Base-by-base conservation (phyloP, 2,329 filamentous ascomycete genomes). In the Parafenestella ontariensis region DNA sequence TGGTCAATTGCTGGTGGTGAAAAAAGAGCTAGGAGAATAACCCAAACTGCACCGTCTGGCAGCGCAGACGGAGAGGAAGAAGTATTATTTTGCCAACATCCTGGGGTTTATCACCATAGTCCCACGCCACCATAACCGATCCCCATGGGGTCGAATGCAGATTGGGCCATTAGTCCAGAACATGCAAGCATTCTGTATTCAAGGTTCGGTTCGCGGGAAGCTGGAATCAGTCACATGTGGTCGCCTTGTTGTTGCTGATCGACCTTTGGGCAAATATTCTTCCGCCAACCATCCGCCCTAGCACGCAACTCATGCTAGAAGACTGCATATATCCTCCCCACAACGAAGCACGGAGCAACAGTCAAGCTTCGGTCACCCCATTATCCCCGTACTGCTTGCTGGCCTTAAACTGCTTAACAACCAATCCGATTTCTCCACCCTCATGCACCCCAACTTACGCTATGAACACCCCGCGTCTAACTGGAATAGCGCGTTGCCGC, bases 401-500 rank as follows among this genome's bases (percentile, higher is more conserved):
- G 49, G 54, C 37, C 33, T 43, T 23, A 45, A 36, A 46, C 42
- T 46, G 49, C 42, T 42, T 49, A 42, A 7, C 20, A 24, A 28
- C 49, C 54, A 56, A 56, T 55, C 37, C 36, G 18, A 23, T 21
- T 13, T 15, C 10, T 15, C 39, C 29, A 17, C 5, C 28, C 23
- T 43, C 37, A 51, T 28, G 23, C 40, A 36, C 37, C 41, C 49
- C 48, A 56, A 56, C 46, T 45, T 59, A 24, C 45, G 49, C 49
- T 59, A 56, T 37, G 26, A 33, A 34, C 42, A 44, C 46, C 56
- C 56, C 42, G 56, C 56, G 50, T 52, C 47, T 42, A 13, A 23
- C 52, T 79, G 76, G 75, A 67, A 75, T 46, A 69, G 78, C 52
- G 77, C 78, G 23, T 67, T 83, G 1, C 81, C 81, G 1, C 70